A percentile compares a stretch with the other conserved stretches of the same genome.
These are phyloP conservation scores for Vanilla planifolia DNA, from an alignment of 106 monocot species.

Conservation along the genomic window DNA sequence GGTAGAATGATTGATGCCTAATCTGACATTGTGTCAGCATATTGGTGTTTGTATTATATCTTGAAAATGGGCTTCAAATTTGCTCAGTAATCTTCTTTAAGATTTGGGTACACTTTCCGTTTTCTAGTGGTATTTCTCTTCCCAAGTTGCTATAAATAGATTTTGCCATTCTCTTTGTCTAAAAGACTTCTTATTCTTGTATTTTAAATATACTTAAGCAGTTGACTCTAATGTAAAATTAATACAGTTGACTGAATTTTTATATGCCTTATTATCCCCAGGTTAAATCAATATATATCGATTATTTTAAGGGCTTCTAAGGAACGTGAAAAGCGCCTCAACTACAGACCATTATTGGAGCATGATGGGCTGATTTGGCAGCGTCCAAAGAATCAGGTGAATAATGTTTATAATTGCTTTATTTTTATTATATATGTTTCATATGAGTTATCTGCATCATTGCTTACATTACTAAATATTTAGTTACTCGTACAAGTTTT, in stretches of 20 bases:
- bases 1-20: too few species aligned
- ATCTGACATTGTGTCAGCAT: too few species aligned
- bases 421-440: not conserved
- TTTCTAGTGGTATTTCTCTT: not conserved
- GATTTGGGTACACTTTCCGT: too few species aligned
- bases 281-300: slow-evolving; percentile 51
- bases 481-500: not conserved
- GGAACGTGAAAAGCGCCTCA: slow-evolving; percentile 54
- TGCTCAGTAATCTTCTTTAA: too few species aligned
- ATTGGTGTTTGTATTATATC: too few species aligned
- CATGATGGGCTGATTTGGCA: slow-evolving; percentile 76
- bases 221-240: not conserved
- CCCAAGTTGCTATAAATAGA: not conserved
- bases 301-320: slow-evolving; percentile 43
- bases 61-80: too few species aligned
- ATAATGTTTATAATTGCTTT: too few species aligned
- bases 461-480: not conserved
- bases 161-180: too few species aligned
- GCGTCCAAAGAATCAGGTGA: slow-evolving; percentile 54
- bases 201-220: not conserved
- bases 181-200: too few species aligned
- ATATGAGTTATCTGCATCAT: not conserved
- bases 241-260: not conserved
- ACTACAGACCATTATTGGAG: slow-evolving; percentile 74
- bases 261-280: slow-evolving; percentile 17